A percentile compares a stretch with the other conserved stretches of the same genome.
Evolutionary conservation across 768 basidiomycete species (phyloP).

Genomic region (Leucosporidium creatinivorum): DNA sequence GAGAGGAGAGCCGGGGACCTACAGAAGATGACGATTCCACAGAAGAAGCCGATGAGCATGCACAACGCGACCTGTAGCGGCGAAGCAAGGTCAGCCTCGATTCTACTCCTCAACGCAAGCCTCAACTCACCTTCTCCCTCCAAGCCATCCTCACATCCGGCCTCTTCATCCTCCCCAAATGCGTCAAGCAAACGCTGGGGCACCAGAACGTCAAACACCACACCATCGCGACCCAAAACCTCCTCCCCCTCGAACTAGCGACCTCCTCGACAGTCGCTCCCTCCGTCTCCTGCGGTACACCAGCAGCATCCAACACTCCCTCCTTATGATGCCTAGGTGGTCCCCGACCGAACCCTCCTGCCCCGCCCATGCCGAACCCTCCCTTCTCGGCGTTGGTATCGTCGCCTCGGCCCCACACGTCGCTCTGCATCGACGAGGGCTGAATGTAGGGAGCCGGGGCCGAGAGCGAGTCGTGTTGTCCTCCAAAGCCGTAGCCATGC

Average conservation of each 20-base stretch:
- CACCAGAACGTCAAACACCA: constrained; percentile 89
- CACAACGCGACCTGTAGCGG: constrained; percentile 23
- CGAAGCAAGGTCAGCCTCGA: background rate
- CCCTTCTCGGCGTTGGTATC: too few relatives aligned
- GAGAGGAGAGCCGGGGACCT: background rate
- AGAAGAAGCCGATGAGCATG: constrained; percentile 88
- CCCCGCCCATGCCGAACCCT: constrained; percentile 12
- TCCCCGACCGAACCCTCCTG: constrained; percentile 4
- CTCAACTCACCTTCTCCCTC: constrained; percentile 80
- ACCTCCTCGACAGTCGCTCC: constrained; percentile 30
- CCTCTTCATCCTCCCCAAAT: constrained; percentile 79
- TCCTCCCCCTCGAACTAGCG: constrained; percentile 14
- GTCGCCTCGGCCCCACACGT: constrained; percentile 23
- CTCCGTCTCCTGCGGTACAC: constrained; percentile 28
- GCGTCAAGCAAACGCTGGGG: constrained; percentile 69
- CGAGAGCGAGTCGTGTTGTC: constrained; percentile 9
- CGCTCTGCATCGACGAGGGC: constrained; percentile 11
- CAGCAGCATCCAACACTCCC: constrained; percentile 28
- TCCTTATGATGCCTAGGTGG: constrained; percentile 10
- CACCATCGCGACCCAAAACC: constrained; percentile 69
- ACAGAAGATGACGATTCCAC: constrained; percentile 71
- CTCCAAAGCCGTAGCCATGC: constrained; percentile 1
- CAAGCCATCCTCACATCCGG: constrained; percentile 90
- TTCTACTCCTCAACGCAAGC: constrained; percentile 37
- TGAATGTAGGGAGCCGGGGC: constrained; percentile 27